Base-by-base conservation (phyloP, 768 basidiomycete species). In the Pisolithus sp. region DNA sequence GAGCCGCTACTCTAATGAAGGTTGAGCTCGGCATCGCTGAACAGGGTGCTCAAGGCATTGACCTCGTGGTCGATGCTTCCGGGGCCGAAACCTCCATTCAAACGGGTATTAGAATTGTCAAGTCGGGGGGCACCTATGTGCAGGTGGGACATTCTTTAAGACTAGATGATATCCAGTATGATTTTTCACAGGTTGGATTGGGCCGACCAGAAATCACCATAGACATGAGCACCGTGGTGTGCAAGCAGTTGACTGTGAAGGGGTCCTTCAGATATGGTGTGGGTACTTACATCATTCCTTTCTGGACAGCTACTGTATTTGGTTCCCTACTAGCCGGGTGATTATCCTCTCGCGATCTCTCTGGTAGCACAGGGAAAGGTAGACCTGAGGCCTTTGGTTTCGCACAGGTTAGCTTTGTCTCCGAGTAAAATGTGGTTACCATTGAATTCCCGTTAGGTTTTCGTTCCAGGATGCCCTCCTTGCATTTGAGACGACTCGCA, bases 251-350 rank as follows among this genome's bases (percentile, higher is more conserved):
- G 18, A 79, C 72, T 51, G 74, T 92, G 68, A 88, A 85, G 60
- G 93, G 93, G 36, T 90, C 89, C n/a, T 96, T 96, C 86, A 83
- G 94, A 59, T 94, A 88, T 60, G 87, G 83, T 15, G 82, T 89
- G 66, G 52, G 79, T 72, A 18, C 10, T 0, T 42, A 9, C 46
- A 50, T 28, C 28, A 52, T 13, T 28, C 8, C n/a, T 1, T 50
- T 26, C 41, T 39, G 21, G 24, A 26, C 31, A 18, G 23, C 36
- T 39, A 28, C 28, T 61, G 47, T 49, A 39, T 24, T 30, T 23
- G 42, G 43, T 20, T 13, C 23, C 17, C 18, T 49, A 42, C 5
- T 49, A 89, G 85, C 82, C 90, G 39, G 93, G 91, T 12, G 86
- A 87, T 65, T 96, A 95, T 66, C 79, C 80, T 23, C 76, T 91